Evolutionary conservation across 1,284 basidiomycete genomes (phyloP).

Genomic region (Fomitopsis schrenkii): DNA sequence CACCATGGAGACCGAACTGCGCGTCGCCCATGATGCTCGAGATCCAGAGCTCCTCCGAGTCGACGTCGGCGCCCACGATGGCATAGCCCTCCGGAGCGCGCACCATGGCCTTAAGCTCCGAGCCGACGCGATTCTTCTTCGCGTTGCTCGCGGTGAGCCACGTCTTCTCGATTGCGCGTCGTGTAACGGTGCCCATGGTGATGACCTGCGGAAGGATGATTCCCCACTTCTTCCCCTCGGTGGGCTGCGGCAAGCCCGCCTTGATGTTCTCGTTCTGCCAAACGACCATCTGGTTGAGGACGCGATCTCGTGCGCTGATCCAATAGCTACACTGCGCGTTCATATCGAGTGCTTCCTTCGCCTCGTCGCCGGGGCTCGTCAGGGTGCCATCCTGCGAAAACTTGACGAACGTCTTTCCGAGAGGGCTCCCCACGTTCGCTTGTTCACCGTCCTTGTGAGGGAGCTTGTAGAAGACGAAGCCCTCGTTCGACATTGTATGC

Average conservation of each 20-base stretch:
- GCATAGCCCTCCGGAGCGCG: slow-evolving; percentile 90
- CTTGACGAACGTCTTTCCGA: slow-evolving; percentile 88
- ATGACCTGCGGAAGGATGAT: slow-evolving; percentile 96
- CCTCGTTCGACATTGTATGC: slow-evolving; percentile 36
- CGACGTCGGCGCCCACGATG: slow-evolving; percentile 97
- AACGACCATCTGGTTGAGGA: slow-evolving; percentile 91
- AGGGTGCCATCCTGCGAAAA: slow-evolving; percentile 85
- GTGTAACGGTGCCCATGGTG: slow-evolving; percentile 98
- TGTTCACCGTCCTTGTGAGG: slow-evolving; percentile 95
- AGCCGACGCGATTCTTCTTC: slow-evolving; percentile 95
- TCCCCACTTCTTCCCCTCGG: slow-evolving; percentile 61
- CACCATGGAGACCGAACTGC: slow-evolving; percentile 96
- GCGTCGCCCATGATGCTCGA: slow-evolving; percentile 99
- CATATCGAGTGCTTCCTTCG: slow-evolving; percentile 85
- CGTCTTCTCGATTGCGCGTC: slow-evolving; percentile 95
- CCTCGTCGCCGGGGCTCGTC: slow-evolving; percentile 74
- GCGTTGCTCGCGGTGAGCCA: slow-evolving; percentile 99
- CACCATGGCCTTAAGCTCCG: slow-evolving; percentile 97
- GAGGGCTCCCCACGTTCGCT: slow-evolving; percentile 91
- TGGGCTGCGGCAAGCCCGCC: slow-evolving; percentile 17
- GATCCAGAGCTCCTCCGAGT: slow-evolving; percentile 99
- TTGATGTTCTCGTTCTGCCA: slow-evolving; percentile 68
- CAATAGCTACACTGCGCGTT: slow-evolving; percentile 97
- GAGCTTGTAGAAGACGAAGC: slow-evolving; percentile 81
- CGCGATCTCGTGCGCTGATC: slow-evolving; percentile 92